Evolutionary conservation across 2,329 filamentous ascomycete genomes (phyloP).

Genomic region (Sclerotiophoma versabilis): DNA sequence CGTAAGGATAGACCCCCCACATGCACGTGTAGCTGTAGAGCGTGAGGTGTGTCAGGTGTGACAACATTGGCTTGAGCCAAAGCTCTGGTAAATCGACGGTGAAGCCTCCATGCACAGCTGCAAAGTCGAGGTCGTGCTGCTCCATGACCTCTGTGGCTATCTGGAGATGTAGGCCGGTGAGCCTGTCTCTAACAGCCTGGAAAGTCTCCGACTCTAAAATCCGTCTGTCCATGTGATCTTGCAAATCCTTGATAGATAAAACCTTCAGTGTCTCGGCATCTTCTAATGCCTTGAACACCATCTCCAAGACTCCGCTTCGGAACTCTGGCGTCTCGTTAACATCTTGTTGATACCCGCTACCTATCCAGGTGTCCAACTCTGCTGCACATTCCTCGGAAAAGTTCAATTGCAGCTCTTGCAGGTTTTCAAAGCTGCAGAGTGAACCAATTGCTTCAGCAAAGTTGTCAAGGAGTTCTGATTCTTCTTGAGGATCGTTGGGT

Average conservation of each 20-base stretch:
- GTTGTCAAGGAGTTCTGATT: neutral
- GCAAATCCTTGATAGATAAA: neutral
- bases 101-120: conserved; percentile 26
- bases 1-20: conserved; percentile 53
- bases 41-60: conserved; percentile 46
- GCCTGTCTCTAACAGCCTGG: neutral
- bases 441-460: neutral
- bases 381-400: neutral
- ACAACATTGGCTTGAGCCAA: conserved; percentile 31
- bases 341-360: too few species aligned
- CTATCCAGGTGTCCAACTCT: too few species aligned
- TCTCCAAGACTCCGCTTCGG: neutral
- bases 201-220: neutral
- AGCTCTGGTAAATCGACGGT: conserved; percentile 17
- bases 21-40: conserved; percentile 42
- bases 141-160: conserved; percentile 4
- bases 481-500: neutral
- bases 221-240: neutral
- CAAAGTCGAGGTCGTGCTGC: conserved; percentile 15
- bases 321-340: neutral
- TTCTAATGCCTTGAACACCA: neutral
- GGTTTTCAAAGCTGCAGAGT: neutral
- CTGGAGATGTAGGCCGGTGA: neutral
- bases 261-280: neutral
- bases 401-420: neutral